Percentiles rank a stretch among this genome's conserved stretches.
phyloP scores from a whole-genome alignment of 1,139 yeast species.

The Suhomyces bokatorum region DNA sequence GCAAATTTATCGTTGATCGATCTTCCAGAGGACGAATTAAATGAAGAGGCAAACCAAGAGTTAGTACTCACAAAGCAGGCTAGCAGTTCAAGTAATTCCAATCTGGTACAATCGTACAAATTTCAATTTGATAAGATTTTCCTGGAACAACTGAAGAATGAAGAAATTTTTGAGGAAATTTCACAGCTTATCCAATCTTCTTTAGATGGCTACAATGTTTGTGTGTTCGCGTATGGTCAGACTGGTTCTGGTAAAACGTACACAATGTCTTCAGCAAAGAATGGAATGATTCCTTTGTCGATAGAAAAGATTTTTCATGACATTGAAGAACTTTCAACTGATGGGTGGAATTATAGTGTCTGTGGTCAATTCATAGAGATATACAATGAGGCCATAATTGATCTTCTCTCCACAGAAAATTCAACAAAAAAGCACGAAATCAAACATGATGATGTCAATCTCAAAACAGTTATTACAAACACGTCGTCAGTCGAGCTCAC shows the following conservation, averaged over 20 bases:
- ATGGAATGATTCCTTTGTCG: slow-evolving; percentile 85
- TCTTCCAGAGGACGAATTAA: slow-evolving; percentile 51
- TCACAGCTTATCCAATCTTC: slow-evolving; percentile 88
- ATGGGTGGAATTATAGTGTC: slow-evolving; percentile 68
- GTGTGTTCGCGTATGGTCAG: slow-evolving; percentile 96
- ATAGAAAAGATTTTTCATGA: slow-evolving; percentile 69
- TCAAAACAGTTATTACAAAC: slow-evolving; percentile 61
- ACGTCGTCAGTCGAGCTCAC: slow-evolving; percentile 51
- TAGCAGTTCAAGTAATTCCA: slow-evolving; percentile 13
- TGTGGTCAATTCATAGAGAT: slow-evolving; percentile 85
- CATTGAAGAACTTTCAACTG: slow-evolving; percentile 46
- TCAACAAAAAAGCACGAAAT: slow-evolving; percentile 58
- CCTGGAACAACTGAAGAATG: slow-evolving; percentile 52
- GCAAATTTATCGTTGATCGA: slow-evolving; percentile 37
- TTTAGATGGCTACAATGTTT: slow-evolving; percentile 86
- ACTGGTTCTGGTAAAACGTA: slow-evolving; percentile 96
- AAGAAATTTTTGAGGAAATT: slow-evolving; percentile 75
- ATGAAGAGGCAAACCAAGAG: slow-evolving; percentile 53
- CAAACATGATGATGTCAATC: slow-evolving; percentile 60
- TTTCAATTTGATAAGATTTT: slow-evolving; percentile 85
- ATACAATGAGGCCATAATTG: slow-evolving; percentile 79
- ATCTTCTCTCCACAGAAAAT: slow-evolving; percentile 48
- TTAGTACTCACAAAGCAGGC: slow-evolving; percentile 31
- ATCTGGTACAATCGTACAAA: slow-evolving; percentile 24
- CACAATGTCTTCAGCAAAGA: slow-evolving; percentile 74